phyloP scores from a whole-genome alignment of 768 basidiomycete genomes.

The Mrakia frigida region DNA sequence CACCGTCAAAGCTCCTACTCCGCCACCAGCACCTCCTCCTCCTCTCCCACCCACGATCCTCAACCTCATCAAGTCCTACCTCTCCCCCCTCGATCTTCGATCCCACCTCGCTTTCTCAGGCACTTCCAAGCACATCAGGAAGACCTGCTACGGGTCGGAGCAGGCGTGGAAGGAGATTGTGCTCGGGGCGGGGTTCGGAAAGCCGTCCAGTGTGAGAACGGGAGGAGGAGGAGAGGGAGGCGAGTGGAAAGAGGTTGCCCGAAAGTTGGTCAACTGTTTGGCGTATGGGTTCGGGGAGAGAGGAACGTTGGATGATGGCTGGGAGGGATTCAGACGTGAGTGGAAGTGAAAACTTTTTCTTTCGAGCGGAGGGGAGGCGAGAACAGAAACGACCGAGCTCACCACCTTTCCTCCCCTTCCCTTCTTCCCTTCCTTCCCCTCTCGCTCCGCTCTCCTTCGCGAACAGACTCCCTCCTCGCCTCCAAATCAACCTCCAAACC shows the following conservation, averaged over 20 bases:
- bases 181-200: background rate
- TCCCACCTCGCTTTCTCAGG: slow-evolving; percentile 6
- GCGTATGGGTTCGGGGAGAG: background rate
- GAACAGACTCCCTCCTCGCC: background rate
- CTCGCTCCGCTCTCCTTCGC: background rate
- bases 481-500: no score
- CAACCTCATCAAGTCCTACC: background rate
- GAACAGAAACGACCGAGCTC: no score
- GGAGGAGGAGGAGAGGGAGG: background rate
- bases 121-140: background rate
- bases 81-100: background rate
- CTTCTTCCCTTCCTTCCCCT: background rate
- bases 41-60: background rate
- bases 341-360: background rate
- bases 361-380: no score
- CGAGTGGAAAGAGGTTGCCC: background rate
- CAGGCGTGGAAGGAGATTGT: background rate
- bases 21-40: background rate
- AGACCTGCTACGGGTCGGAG: background rate
- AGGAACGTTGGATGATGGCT: background rate
- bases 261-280: background rate
- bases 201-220: background rate
- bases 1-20: background rate
- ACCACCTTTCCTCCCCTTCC: background rate
- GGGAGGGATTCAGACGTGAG: slow-evolving; percentile 6